phyloP scores from a whole-genome alignment of 2,329 filamentous ascomycete species.

The Amylocarpus encephaloides region DNA sequence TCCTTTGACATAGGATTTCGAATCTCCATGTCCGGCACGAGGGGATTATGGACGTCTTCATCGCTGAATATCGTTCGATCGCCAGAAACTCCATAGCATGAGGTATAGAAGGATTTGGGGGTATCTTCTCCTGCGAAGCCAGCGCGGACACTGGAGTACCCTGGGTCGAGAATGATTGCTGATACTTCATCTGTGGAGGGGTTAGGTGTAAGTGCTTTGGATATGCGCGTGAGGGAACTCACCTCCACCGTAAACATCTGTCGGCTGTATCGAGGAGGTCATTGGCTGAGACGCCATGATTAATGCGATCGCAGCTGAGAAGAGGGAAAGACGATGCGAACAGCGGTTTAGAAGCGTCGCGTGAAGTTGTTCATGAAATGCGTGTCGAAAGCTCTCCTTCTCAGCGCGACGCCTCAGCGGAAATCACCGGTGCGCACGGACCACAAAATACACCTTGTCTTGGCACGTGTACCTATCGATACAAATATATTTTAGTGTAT shows the following conservation, averaged over 20 bases:
- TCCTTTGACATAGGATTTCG: constrained; percentile 88
- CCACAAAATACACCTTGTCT: too few relatives aligned
- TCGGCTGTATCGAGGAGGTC: constrained; percentile 50
- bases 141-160: constrained; percentile 83
- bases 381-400: too few relatives aligned
- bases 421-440: too few relatives aligned
- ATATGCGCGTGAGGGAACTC: constrained; percentile 20
- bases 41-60: constrained; percentile 73
- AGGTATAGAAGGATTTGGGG: constrained; percentile 87
- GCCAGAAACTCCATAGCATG: constrained; percentile 67
- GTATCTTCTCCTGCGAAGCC: constrained; percentile 97
- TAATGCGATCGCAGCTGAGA: constrained; percentile 1
- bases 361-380: background rate
- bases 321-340: background rate
- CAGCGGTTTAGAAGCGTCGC: background rate
- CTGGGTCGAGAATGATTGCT: constrained; percentile 91
- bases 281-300: constrained; percentile 51
- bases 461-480: background rate
- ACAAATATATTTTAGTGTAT: too few relatives aligned
- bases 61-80: constrained; percentile 71
- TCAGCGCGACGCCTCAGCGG: too few relatives aligned
- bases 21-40: constrained; percentile 66
- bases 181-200: constrained; percentile 77
- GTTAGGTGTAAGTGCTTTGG: constrained; percentile 8
- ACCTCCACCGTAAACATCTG: constrained; percentile 60